Evolutionary conservation across 352 stramenopile genomes (phyloP).

Genomic region (Globisporangium mamillatum): DNA sequence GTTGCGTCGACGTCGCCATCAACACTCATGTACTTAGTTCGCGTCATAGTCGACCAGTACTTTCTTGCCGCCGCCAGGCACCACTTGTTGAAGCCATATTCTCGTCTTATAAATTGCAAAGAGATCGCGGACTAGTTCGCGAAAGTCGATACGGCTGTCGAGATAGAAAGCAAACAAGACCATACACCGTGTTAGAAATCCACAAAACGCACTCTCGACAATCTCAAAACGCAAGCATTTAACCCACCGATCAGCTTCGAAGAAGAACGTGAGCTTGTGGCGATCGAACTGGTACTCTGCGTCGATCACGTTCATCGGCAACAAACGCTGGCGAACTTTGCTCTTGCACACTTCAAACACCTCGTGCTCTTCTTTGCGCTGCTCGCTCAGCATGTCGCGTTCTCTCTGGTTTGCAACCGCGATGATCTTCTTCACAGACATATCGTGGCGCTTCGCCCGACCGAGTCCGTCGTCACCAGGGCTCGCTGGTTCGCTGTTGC

Average conservation of each 20-base stretch:
- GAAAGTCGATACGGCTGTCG: conserved; percentile 94
- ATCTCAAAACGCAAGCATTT: neutral
- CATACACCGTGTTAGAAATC: neutral
- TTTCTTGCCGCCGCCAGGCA: conserved; percentile 73
- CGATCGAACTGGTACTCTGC: conserved; percentile 98
- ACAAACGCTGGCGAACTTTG: conserved; percentile 92
- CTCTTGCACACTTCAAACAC: conserved; percentile 95
- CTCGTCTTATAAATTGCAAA: conserved; percentile 99
- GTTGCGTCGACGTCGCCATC: conserved; percentile 11
- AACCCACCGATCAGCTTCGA: conserved; percentile 91
- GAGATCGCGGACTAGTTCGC: conserved; percentile 96
- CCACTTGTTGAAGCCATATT: conserved; percentile 97
- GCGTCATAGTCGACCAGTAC: conserved; percentile 48
- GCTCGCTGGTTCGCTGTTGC: conserved; percentile 24
- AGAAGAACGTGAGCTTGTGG: conserved; percentile 99
- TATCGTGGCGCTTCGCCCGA: conserved; percentile 62
- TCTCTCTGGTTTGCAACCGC: conserved; percentile 91
- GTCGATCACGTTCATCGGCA: conserved; percentile 98
- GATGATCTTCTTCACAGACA: conserved; percentile 91
- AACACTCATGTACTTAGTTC: conserved; percentile 32
- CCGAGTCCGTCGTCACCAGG: conserved; percentile 39
- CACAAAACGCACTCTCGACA: neutral
- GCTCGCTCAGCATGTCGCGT: conserved; percentile 88
- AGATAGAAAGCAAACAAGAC: conserved; percentile 1
- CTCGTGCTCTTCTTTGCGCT: conserved; percentile 94